These are phyloP conservation scores for Boletellus emodensis DNA, from an alignment of 768 basidiomycete species.

Conservation along the genomic window DNA sequence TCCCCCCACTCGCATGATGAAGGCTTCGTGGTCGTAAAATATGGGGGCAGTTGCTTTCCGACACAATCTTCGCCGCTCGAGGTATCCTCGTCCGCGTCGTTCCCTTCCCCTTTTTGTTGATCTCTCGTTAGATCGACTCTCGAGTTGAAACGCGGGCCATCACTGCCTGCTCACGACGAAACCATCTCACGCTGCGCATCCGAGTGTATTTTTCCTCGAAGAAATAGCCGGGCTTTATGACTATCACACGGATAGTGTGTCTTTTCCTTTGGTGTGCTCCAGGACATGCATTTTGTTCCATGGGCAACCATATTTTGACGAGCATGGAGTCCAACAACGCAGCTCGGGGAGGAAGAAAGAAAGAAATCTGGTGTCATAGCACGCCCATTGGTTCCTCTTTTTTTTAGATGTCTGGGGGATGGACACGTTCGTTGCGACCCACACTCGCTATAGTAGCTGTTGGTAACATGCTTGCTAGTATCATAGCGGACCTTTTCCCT, in stretches of 20 bases:
- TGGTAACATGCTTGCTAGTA: too few relatives aligned
- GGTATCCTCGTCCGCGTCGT: background rate
- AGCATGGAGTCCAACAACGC: background rate
- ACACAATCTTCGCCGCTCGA: background rate
- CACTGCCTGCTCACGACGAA: constrained; percentile 14
- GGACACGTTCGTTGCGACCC: too few relatives aligned
- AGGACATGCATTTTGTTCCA: background rate
- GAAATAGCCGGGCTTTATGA: constrained; percentile 24
- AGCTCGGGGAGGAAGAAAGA: background rate
- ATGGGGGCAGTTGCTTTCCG: background rate
- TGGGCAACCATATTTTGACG: constrained; percentile 18
- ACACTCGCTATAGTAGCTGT: too few relatives aligned
- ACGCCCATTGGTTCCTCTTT: too few relatives aligned
- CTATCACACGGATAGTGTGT: constrained; percentile 29
- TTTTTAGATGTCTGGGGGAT: too few relatives aligned
- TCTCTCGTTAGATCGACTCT: background rate
- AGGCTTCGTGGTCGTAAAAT: background rate
- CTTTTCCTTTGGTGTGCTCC: constrained; percentile 15
- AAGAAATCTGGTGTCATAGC: background rate
- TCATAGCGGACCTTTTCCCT: too few relatives aligned
- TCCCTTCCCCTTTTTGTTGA: background rate
- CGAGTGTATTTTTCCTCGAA: constrained; percentile 1
- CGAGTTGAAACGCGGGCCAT: background rate
- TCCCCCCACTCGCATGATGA: background rate
- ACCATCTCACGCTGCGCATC: constrained; percentile 12